Base-by-base conservation (phyloP, 495 filamentous ascomycete genomes). In the Neurospora sp. region DNA sequence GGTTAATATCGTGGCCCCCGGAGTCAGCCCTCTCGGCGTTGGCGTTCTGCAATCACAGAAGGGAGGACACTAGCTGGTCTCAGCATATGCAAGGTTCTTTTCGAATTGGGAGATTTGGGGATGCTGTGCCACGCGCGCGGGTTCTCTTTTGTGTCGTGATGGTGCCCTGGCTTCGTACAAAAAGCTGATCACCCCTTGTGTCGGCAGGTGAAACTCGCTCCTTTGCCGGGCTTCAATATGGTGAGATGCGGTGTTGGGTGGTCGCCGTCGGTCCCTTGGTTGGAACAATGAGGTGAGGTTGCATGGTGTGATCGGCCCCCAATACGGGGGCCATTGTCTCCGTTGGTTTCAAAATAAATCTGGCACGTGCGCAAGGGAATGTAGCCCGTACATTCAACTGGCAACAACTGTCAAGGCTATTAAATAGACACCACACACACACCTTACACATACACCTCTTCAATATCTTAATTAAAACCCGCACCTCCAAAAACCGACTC, bases 61-160 rank as follows among this genome's bases (percentile, higher is more conserved):
- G 18, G 18, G 42, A 46, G 42, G 18, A 27, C 46, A 35, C 54
- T 62, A 60, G 54, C 54, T 66, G 72, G 42, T 54, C 23, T 69
- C 54, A 39, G 38, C 46, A 54, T 20, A 69, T 71, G 72, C 72
- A 74, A 40, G 72, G 72, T 74, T 74, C 72, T 74, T 74, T 69
- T 74, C 40, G 69, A 42, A 54, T 31, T 44, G 40, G 39, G 54
- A 14, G 11, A 46, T 46, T 46, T 20, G 44, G 18, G 10, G 18
- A 71, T 54, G 69, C 69, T 49, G 72, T 74, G 42, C 72, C 72
- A 70, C 72, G 38, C 49, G 46, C n/a, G 74, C 41, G 39, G 49
- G 35, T 46, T 23, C n/a, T 16, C 54, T 35, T 44, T 18, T 39
- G 31, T 18, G 27, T 49, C 27, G 54, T 35, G 6, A 66, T 37